Evolutionary conservation across 2,329 filamentous ascomycete genomes (phyloP).

Genomic region (Pseudocercospora macadamiae): DNA sequence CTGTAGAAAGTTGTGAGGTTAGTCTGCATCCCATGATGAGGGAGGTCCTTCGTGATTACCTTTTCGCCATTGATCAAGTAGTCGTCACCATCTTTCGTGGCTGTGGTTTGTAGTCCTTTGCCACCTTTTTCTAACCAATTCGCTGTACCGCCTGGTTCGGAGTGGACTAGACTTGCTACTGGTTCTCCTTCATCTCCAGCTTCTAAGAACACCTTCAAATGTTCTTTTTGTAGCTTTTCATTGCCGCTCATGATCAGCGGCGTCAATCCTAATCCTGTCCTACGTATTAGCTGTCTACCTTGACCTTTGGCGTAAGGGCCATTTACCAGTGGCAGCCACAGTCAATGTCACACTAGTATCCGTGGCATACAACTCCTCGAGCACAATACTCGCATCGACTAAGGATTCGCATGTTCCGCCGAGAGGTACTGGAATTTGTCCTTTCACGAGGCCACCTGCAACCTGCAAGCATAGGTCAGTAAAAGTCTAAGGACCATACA

Average conservation of each 20-base stretch:
- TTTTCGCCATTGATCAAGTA: conserved; percentile 61
- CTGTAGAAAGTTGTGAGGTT: conserved; percentile 34
- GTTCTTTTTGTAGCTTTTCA: conserved; percentile 45
- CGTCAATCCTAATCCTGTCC: conserved; percentile 56
- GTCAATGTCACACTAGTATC: conserved; percentile 56
- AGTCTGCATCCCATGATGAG: not conserved
- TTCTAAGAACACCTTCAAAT: conserved; percentile 54
- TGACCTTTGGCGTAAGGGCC: no score
- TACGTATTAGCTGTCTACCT: no score
- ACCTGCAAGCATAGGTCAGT: not conserved
- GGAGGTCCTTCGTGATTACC: conserved; percentile 32
- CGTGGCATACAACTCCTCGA: conserved; percentile 58
- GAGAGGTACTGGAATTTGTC: conserved; percentile 49
- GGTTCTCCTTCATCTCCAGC: conserved; percentile 46
- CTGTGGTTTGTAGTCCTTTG: conserved; percentile 54
- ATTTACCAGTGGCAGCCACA: no score
- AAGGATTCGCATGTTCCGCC: conserved; percentile 53
- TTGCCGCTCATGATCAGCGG: conserved; percentile 54
- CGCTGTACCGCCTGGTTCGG: conserved; percentile 56
- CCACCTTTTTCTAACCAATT: conserved; percentile 57
- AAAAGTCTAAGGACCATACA: not conserved
- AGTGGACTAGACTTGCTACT: conserved; percentile 56
- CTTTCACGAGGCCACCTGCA: conserved; percentile 51
- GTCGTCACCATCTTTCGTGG: conserved; percentile 51
- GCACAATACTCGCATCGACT: conserved; percentile 53